Evolutionary conservation across 139 green algal species (phyloP), one percentile per base, ranked within the genome.

Genomic region (Raphidocelis subcapitata): DNA sequence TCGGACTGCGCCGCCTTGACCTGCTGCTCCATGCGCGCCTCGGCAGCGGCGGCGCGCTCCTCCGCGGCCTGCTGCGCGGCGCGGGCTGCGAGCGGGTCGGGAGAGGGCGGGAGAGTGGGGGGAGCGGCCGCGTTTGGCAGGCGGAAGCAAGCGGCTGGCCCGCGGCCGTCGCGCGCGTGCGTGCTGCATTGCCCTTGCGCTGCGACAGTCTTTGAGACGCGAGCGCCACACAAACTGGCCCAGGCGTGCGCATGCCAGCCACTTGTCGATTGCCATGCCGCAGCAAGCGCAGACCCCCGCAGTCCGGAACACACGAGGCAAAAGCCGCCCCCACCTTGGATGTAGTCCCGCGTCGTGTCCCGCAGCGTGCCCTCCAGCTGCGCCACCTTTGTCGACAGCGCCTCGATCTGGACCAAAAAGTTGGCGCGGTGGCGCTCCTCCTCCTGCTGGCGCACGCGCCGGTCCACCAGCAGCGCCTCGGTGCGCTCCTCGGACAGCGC

Each of bases 341-440:
- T 93, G 79, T 87, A 93, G 72, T 96, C 89, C 55, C 85, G 88
- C 12, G 91, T 96, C 3, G 88, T 88, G 26, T 73, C 62, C 31
- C 85, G 71, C 74, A 97, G 84, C 47, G 88, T 80, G 79, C 92
- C 82, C 74, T 96, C 88, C 18, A 84, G 76, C 5, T 81, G 76
- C 46, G 81, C 76, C 54, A 96, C 79, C 60, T 84, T 79, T 37
- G 82, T 75, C 14, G 66, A 72, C 21, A 85, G 65, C 20, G 76
- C 57, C 23, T 90, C 85, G 20, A 89, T 66, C 52, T 86, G 57
- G 1, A 68, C 70, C 16, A 32, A 12, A 16, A 77, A 37, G 70
- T 78, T 72, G 14, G 72, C 33, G 20, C 84, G 73, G 51, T 92
- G 82, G 15, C 83, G 74, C 62, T 84, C 82, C 79, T 92, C 86